Evolutionary conservation across 2,329 filamentous ascomycete genomes (phyloP).

Genomic region (Anisogramma anomala): DNA sequence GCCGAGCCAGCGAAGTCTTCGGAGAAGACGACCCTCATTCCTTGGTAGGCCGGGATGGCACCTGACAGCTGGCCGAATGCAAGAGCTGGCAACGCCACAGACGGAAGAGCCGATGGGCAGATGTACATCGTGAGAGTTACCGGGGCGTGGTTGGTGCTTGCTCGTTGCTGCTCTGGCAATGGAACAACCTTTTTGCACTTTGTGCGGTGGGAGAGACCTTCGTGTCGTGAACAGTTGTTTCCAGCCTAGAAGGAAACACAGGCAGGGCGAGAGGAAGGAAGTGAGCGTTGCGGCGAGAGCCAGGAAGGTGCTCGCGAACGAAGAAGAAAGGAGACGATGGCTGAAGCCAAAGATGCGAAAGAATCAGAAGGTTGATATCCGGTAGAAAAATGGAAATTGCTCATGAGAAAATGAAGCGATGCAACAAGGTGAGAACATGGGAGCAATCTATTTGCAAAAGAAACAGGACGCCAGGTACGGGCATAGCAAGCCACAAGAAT

Average conservation of each 20-base stretch:
- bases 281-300: neutral
- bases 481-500: neutral
- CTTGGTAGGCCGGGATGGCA: conserved; percentile 28
- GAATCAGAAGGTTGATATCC: neutral
- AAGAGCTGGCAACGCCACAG: conserved; percentile 20
- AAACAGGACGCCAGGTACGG: neutral
- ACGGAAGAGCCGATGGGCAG: conserved; percentile 18
- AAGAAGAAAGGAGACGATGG: neutral
- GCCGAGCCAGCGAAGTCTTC: conserved; percentile 31
- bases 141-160: neutral
- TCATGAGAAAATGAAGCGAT: conserved; percentile 10
- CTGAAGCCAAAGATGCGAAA: neutral
- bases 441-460: neutral
- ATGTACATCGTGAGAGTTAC: conserved; percentile 7
- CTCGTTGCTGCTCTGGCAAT: neutral
- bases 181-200: neutral
- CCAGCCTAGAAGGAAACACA: neutral
- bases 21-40: conserved; percentile 30
- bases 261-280: neutral
- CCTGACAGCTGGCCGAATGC: conserved; percentile 29
- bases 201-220: neutral
- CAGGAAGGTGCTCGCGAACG: neutral
- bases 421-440: conserved; percentile 3
- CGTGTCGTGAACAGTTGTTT: conserved; percentile 3
- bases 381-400: conserved; percentile 6